Base-by-base conservation (phyloP, 2,329 filamentous ascomycete genomes). In the Botrytis pseudocinerea region DNA sequence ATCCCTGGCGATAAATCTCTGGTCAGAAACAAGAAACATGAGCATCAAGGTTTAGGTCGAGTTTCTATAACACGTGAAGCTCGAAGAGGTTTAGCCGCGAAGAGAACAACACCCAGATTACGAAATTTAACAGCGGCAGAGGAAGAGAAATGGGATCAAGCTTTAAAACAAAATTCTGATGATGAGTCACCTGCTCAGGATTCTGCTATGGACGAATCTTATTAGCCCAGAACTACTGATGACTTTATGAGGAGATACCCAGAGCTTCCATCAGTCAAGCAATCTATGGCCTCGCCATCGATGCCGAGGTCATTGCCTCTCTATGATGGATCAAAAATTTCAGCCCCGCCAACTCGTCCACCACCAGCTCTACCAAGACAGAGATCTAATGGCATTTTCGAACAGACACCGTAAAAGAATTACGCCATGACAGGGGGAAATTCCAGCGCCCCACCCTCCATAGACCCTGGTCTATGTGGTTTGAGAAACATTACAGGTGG, bases 171-270 rank as follows among this genome's bases (percentile, higher is more conserved):
- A 60, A 92, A 95, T 76, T 86, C 84, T 77, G 78, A 73, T 79
- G 82, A 72, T 63, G 79, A 74, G 76, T 78, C 69, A 80, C 84
- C 82, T 35, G 84, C 82, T 77, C 84, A 82, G 66, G 79, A 80
- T 51, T 83, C 84, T 63, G 84, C 85, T 42, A 83, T 81, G 4
- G 85, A 86, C 38, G 85, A 87, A 59, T 66, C 83, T 79, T 75
- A 84, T 79, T 91, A 92, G 78, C 87, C 92, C 61, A 90, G 91
- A 73, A 91, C 90, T 8, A 93, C 91, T 20, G 93, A 96, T 76
- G 95, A 97, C 48, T 98, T 98, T 78, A 83, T 97, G 68, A 90
- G 93, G 12, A 88, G 93, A 32, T 97, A 91, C 80, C 94, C 95
- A 0, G 90, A 94, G 12, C 86, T 93, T 28, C 86, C 90, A 8